These are phyloP conservation scores for Calocybe cyanea DNA, from an alignment of 768 basidiomycete genomes.

Conservation along the genomic window DNA sequence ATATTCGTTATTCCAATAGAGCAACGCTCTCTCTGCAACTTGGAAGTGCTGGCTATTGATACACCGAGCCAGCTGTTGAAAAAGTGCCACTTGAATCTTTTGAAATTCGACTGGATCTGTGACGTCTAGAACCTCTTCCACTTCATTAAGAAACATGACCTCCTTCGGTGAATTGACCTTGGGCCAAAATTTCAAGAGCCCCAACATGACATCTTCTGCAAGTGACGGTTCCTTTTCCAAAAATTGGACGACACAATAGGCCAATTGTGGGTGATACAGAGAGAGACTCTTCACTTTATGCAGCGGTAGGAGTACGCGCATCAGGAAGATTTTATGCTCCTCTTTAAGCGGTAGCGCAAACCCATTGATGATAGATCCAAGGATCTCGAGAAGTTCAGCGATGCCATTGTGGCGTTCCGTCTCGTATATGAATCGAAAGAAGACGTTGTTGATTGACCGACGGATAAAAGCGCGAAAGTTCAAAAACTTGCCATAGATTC, in stretches of 20 bases:
- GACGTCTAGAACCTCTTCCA: slow-evolving; percentile 97
- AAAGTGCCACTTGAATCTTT: slow-evolving; percentile 90
- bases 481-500: slow-evolving; percentile 99
- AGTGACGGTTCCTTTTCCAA: slow-evolving; percentile 91
- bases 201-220: slow-evolving; percentile 94
- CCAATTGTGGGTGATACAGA: slow-evolving; percentile 97
- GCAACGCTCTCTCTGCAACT: slow-evolving; percentile 92
- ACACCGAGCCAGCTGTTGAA: slow-evolving; percentile 92
- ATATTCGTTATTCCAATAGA: slow-evolving; percentile 99
- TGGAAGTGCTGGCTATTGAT: slow-evolving; percentile 99
- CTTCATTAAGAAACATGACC: slow-evolving; percentile 99
- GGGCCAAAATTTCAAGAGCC: slow-evolving; percentile 97
- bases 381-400: slow-evolving; percentile 94
- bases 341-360: slow-evolving; percentile 98
- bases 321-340: slow-evolving; percentile 97
- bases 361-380: slow-evolving; percentile 99
- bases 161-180: slow-evolving; percentile 99
- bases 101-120: slow-evolving; percentile 95
- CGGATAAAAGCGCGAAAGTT: slow-evolving; percentile 98
- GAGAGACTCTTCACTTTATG: slow-evolving; percentile 99
- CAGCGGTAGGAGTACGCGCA: slow-evolving; percentile 87
- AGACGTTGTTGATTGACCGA: slow-evolving; percentile 98
- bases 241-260: slow-evolving; percentile 99
- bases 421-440: slow-evolving; percentile 98
- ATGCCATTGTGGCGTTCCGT: slow-evolving; percentile 99